These are phyloP conservation scores for Backusella australiensis DNA, from an alignment of 192 early-diverging fungal genomes.

Conservation along the genomic window DNA sequence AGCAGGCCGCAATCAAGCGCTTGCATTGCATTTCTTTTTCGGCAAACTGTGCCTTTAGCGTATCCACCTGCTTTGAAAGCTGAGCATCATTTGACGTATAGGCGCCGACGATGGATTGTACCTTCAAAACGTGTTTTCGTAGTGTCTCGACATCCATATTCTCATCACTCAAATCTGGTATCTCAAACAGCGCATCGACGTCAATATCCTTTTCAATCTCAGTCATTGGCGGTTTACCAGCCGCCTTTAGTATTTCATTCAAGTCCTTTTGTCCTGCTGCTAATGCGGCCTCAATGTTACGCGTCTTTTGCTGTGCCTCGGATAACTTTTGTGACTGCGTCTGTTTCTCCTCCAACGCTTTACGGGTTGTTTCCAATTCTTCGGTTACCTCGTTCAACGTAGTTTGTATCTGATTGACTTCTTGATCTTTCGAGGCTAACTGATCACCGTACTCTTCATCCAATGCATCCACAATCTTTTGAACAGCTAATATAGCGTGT, in stretches of 20 bases:
- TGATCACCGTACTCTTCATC: conserved; percentile 68
- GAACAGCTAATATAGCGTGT: conserved; percentile 43
- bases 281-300: conserved; percentile 58
- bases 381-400: conserved; percentile 54
- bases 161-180: background rate
- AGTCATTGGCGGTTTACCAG: conserved; percentile 16
- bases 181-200: conserved; percentile 14
- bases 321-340: conserved; percentile 50
- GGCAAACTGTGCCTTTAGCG: conserved; percentile 33
- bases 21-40: conserved; percentile 79
- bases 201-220: conserved; percentile 12
- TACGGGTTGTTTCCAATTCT: conserved; percentile 53
- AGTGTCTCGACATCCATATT: background rate
- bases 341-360: conserved; percentile 53
- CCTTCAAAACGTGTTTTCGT: background rate
- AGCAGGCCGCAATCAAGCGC: conserved; percentile 84
- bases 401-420: conserved; percentile 53
- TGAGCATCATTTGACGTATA: conserved; percentile 44
- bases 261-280: conserved; percentile 1
- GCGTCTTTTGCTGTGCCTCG: conserved; percentile 57
- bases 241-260: conserved; percentile 11
- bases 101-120: conserved; percentile 38
- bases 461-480: conserved; percentile 69
- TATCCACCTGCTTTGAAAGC: conserved; percentile 22
- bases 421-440: conserved; percentile 52